Percentiles rank a stretch among this genome's conserved stretches.
Conservation (phyloP, 2,329 filamentous ascomycete genomes). For the Epichloe bromicola region DNA sequence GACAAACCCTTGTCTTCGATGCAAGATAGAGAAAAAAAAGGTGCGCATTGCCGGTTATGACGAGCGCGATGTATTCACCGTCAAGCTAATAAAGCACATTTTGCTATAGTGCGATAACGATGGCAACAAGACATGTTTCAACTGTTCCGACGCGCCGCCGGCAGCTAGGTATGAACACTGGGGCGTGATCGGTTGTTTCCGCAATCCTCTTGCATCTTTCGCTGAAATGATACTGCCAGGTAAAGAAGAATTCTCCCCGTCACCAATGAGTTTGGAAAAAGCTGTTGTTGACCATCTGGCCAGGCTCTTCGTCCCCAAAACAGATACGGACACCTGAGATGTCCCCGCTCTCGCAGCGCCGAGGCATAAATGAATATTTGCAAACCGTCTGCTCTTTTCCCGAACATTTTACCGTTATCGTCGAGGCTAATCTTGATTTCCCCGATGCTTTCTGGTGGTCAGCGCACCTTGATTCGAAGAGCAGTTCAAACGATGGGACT, state of each 20-base stretch:
- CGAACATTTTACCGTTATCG: slow-evolving; percentile 26
- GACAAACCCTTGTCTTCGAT: slow-evolving; percentile 37
- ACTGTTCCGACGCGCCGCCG: slow-evolving; percentile 27
- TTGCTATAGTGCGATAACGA: slow-evolving; percentile 37
- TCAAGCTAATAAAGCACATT: neutral
- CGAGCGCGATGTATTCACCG: neutral
- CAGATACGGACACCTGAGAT: slow-evolving; percentile 37
- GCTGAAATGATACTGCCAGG: slow-evolving; percentile 38
- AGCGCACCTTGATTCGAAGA: slow-evolving; percentile 29
- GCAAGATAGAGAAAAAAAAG: slow-evolving; percentile 31
- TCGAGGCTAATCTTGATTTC: slow-evolving; percentile 36
- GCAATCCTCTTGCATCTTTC: slow-evolving; percentile 32
- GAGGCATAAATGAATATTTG: slow-evolving; percentile 39
- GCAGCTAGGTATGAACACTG: slow-evolving; percentile 32
- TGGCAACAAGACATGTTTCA: slow-evolving; percentile 33
- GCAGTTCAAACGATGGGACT: slow-evolving; percentile 10
- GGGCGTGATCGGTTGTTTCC: slow-evolving; percentile 37
- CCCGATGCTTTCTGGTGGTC: slow-evolving; percentile 47
- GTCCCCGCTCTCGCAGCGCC: slow-evolving; percentile 35
- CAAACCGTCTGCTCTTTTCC: slow-evolving; percentile 31
- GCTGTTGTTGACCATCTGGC: neutral
- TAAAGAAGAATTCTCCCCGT: slow-evolving; percentile 15
- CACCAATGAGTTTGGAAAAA: neutral
- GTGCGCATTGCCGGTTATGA: slow-evolving; percentile 19
- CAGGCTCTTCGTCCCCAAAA: slow-evolving; percentile 33